These are phyloP conservation scores for Microascus cirrosus DNA, from an alignment of 2,329 filamentous ascomycete species.

Conservation along the genomic window DNA sequence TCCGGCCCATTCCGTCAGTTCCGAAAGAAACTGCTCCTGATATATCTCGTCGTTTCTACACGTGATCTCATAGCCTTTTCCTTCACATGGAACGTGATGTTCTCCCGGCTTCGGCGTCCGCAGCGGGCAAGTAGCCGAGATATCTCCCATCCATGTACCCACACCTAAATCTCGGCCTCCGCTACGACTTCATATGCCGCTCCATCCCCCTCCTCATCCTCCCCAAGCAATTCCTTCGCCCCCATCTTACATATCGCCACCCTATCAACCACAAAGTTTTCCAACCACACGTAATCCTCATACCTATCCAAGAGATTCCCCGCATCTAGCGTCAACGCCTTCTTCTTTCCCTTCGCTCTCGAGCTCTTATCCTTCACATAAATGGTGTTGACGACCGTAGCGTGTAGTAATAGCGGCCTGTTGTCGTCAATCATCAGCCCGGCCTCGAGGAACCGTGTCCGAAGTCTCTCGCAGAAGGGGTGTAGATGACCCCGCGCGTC, in stretches of 20 bases:
- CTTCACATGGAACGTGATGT: background rate
- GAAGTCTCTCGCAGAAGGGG: conserved; percentile 46
- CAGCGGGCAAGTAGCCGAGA: background rate
- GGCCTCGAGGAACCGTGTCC: conserved; percentile 38
- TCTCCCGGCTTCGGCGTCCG: background rate
- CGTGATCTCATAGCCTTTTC: too few relatives aligned
- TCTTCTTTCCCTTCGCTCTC: conserved; percentile 13
- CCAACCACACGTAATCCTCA: conserved; percentile 59
- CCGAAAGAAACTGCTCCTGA: too few relatives aligned
- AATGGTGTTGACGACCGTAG: conserved; percentile 76
- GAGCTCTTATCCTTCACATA: conserved; percentile 45
- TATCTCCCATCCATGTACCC: background rate
- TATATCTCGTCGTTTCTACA: too few relatives aligned
- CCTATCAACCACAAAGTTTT: conserved; percentile 53
- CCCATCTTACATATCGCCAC: conserved; percentile 83
- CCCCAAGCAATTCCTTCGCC: conserved; percentile 46
- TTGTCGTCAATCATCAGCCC: conserved; percentile 46
- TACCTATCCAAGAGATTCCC: conserved; percentile 46
- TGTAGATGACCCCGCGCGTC: conserved; percentile 40
- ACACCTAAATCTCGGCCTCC: conserved; percentile 21
- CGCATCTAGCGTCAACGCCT: conserved; percentile 41
- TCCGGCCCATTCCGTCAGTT: too few relatives aligned
- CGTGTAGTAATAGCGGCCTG: conserved; percentile 64
- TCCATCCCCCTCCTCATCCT: conserved; percentile 43
- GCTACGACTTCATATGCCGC: conserved; percentile 42